Base-by-base conservation (phyloP, 352 stramenopile species). In the Pythium chondricola region DNA sequence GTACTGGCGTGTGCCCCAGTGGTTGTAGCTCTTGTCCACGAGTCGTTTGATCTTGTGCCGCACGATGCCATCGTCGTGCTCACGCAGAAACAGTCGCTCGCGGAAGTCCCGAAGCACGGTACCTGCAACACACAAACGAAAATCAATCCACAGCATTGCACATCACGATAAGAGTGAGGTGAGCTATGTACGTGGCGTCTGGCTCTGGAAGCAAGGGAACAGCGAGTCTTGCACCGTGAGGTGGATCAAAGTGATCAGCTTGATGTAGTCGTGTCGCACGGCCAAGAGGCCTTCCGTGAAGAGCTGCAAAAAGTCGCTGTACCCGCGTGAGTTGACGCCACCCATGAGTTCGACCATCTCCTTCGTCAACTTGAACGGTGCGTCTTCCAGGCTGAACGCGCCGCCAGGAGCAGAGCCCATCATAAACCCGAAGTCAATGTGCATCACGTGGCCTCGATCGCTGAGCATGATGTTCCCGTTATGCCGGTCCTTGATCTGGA, bases 341-440 rank as follows among this genome's bases (percentile, higher is more conserved):
- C 83, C 88, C 74, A 97, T 88, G 18, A 98, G 67, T 39, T 96
- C 82, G 11, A 98, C 83, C 65, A 98, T 96, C 39, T 98, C 95
- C 33, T 72, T 65, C 16, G 93, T 97, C 7, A 98, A 72, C 56
- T 98, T 98, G 74, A 98, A 98, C 16, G 95, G 91, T 21, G 85
- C 89, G 43, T 87, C 85, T 62, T 98, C 95, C 27, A 98, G 74
- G 26, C 70, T 93, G 58, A 97, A 97, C 43, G 95, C 82, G 32
- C 96, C 90, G 44, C 92, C 95, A 10, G 93, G 93, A 17, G 81
- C 91, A 70, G 92, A 96, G 31, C 89, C 88, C 43, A 98, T 83
- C 29, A 97, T 87, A 68, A 98, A 98, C 10, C 95, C 95, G 73
- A 98, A 98, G 64, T 98, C 95, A 60, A 98, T 98, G 70, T 98